Evolutionary conservation across 805 yeast species (phyloP).

Genomic region (Yarrowia phangngaensis): DNA sequence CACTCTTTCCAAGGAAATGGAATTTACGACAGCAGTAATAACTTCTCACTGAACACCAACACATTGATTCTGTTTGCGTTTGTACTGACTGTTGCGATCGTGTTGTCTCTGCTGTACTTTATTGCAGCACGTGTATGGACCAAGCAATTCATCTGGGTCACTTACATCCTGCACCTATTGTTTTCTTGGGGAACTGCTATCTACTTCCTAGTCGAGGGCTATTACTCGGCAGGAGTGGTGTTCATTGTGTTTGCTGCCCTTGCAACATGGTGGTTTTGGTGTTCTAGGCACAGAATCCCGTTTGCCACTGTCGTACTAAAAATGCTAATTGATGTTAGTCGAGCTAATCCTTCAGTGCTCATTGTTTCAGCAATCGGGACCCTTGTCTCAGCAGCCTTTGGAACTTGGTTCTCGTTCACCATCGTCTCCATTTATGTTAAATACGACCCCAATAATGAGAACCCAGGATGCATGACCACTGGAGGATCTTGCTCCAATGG

Average conservation of each 20-base stretch:
- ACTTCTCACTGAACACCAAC: slow-evolving; percentile 70
- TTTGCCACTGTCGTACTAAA: slow-evolving; percentile 66
- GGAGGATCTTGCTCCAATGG: slow-evolving; percentile 56
- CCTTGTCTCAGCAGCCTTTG: slow-evolving; percentile 56
- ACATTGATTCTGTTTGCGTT: slow-evolving; percentile 68
- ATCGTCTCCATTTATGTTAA: slow-evolving; percentile 75
- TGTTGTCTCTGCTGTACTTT: slow-evolving; percentile 55
- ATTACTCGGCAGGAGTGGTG: slow-evolving; percentile 78
- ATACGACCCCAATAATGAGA: slow-evolving; percentile 47
- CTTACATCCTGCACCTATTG: slow-evolving; percentile 62
- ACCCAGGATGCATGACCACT: slow-evolving; percentile 47
- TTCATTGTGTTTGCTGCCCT: slow-evolving; percentile 61
- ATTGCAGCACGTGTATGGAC: slow-evolving; percentile 63
- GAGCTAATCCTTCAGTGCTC: slow-evolving; percentile 64
- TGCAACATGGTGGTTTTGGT: slow-evolving; percentile 69
- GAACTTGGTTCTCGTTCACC: slow-evolving; percentile 60
- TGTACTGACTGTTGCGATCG: slow-evolving; percentile 56
- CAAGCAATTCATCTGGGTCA: slow-evolving; percentile 59
- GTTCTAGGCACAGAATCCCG: slow-evolving; percentile 66
- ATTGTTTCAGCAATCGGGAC: slow-evolving; percentile 59
- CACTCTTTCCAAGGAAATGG: slow-evolving; percentile 58
- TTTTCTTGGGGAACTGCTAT: slow-evolving; percentile 74
- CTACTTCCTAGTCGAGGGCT: slow-evolving; percentile 60
- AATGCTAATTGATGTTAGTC: slow-evolving; percentile 74
- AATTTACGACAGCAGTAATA: slow-evolving; percentile 50